A percentile compares a stretch with the other conserved stretches of the same genome.
phyloP scores from a whole-genome alignment of 805 yeast genomes.

The Monosporozyma aerobia region DNA sequence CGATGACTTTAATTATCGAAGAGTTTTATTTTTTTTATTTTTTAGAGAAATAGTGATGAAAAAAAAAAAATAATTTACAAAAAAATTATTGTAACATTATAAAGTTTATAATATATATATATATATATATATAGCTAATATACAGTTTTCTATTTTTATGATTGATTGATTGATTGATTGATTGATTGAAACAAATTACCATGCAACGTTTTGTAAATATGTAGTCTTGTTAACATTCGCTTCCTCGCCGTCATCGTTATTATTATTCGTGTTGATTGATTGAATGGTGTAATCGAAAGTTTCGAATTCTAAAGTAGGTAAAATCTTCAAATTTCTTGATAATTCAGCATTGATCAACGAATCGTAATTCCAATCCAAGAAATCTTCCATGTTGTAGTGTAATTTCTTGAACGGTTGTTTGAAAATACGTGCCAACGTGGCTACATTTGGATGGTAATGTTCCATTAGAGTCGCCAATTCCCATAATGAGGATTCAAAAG shows the following conservation, averaged over 20 bases:
- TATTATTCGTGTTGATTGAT: constrained; percentile 2
- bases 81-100: too few relatives aligned
- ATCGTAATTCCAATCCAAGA: constrained; percentile 81
- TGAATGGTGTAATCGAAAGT: constrained; percentile 7
- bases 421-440: constrained; percentile 81
- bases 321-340: constrained; percentile 54
- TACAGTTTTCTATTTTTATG: too few relatives aligned
- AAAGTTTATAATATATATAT: too few relatives aligned
- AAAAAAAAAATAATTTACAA: too few relatives aligned
- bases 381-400: constrained; percentile 85
- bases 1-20: background rate
- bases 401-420: constrained; percentile 85
- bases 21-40: too few relatives aligned
- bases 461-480: constrained; percentile 69
- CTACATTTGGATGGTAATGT: constrained; percentile 94
- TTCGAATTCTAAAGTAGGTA: constrained; percentile 74
- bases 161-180: background rate
- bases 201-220: constrained; percentile 18
- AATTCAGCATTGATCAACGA: constrained; percentile 55
- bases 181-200: constrained; percentile 11
- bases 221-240: constrained; percentile 1
- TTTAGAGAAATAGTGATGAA: too few relatives aligned
- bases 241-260: background rate
- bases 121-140: too few relatives aligned
- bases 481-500: constrained; percentile 85